phyloP scores from a whole-genome alignment of 495 filamentous ascomycete genomes.

The Penicillium cataractarum region DNA sequence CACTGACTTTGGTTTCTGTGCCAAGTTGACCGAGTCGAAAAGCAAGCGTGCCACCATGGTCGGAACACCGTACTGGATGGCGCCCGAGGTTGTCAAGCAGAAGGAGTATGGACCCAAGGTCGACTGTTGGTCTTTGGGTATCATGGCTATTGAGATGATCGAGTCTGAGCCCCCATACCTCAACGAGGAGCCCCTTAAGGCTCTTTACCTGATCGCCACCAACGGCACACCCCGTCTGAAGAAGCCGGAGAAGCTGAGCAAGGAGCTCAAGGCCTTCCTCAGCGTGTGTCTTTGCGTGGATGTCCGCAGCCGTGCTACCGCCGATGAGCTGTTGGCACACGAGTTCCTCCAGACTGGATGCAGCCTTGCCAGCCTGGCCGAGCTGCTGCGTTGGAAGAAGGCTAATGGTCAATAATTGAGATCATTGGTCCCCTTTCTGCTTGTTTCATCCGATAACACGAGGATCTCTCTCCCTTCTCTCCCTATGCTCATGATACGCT shows the following conservation, averaged over 20 bases:
- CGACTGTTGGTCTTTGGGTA: conserved; percentile 97
- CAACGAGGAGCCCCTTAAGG: conserved; percentile 97
- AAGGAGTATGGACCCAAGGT: conserved; percentile 98
- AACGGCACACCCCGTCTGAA: conserved; percentile 96
- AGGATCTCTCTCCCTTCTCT: neutral
- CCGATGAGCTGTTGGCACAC: conserved; percentile 80
- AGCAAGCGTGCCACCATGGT: conserved; percentile 99
- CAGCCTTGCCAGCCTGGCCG: conserved; percentile 76
- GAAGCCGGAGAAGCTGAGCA: conserved; percentile 95
- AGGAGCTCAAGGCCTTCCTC: conserved; percentile 94
- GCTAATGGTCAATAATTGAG: conserved; percentile 43
- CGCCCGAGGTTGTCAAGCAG: conserved; percentile 97
- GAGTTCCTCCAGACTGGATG: conserved; percentile 74
- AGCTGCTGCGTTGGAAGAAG: conserved; percentile 75
- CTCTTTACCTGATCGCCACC: conserved; percentile 92
- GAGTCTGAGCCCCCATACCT: conserved; percentile 97
- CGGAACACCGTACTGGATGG: conserved; percentile 99
- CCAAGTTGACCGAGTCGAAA: conserved; percentile 95
- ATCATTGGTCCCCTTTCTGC: neutral
- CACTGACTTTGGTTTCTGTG: conserved; percentile 99
- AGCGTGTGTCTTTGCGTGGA: conserved; percentile 95
- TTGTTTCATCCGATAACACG: neutral
- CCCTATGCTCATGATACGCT: neutral
- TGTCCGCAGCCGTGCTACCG: conserved; percentile 90
- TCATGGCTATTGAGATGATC: conserved; percentile 99